Conservation (phyloP, 176 grass and related monocot species). For the Phyllostachys edulis region DNA sequence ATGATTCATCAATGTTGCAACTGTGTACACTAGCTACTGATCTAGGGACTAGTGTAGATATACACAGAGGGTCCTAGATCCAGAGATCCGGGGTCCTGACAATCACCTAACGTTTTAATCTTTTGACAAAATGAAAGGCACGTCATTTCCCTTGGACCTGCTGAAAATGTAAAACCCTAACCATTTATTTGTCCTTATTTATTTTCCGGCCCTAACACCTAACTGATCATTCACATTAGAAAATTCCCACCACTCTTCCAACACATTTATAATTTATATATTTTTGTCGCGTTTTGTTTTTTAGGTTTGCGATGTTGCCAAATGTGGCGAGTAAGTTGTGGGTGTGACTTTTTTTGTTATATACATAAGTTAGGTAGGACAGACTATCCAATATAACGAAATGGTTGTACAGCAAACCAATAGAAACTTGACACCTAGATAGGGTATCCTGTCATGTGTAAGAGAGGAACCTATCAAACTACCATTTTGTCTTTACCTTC, state of each 20-base stretch:
- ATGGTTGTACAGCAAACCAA: neutral
- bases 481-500: neutral
- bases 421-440: neutral
- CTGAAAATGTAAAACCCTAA: neutral
- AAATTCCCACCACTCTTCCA: neutral
- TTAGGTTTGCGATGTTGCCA: neutral
- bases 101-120: neutral
- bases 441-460: neutral
- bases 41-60: too few relatives aligned
- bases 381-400: neutral
- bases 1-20: too few relatives aligned
- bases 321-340: neutral
- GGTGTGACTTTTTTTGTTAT: neutral
- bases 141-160: too few relatives aligned
- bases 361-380: neutral
- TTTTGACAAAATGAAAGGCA: fast-evolving
- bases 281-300: neutral
- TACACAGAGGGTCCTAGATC: too few relatives aligned
- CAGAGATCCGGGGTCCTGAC: too few relatives aligned
- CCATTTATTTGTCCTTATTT: neutral
- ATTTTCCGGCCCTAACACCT: neutral
- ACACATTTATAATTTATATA: neutral
- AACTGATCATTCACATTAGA: neutral
- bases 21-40: too few relatives aligned
- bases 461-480: neutral